Evolutionary conservation across 208 protist genomes (phyloP).

Genomic region (Trypanosoma avium): DNA sequence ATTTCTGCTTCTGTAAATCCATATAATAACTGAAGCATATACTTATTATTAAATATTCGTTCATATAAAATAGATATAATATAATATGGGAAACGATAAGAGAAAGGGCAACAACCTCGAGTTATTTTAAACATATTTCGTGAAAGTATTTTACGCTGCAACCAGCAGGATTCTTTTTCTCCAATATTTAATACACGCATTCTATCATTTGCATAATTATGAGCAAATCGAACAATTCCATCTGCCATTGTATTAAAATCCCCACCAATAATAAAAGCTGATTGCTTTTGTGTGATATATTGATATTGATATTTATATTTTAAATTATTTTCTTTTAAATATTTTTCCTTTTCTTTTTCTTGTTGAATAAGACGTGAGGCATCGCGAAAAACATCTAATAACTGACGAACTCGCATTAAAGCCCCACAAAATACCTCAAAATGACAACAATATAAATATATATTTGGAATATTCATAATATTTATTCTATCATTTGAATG

Average conservation of each 20-base stretch:
- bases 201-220: slow-evolving; percentile 44
- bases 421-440: slow-evolving; percentile 80
- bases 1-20: slow-evolving; percentile 51
- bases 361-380: slow-evolving; percentile 32
- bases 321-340: too few relatives aligned
- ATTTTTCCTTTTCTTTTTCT: not conserved
- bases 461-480: slow-evolving; percentile 31
- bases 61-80: slow-evolving; percentile 33
- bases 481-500: slow-evolving; percentile 32
- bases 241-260: slow-evolving; percentile 85
- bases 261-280: slow-evolving; percentile 67
- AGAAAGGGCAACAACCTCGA: slow-evolving; percentile 57
- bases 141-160: slow-evolving; percentile 73
- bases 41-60: slow-evolving; percentile 46
- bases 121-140: slow-evolving; percentile 39
- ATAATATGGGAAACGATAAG: slow-evolving; percentile 50
- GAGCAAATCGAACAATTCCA: slow-evolving; percentile 61
- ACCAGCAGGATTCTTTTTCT: slow-evolving; percentile 76
- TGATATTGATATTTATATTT: not conserved
- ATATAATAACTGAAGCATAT: slow-evolving; percentile 57
- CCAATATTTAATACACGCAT: slow-evolving; percentile 57
- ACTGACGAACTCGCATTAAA: slow-evolving; percentile 63
- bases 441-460: slow-evolving; percentile 82
- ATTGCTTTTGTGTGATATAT: not conserved
- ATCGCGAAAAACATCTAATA: slow-evolving; percentile 60